These are phyloP conservation scores for Trichocomaceae sp. DNA, from an alignment of 2,329 filamentous ascomycete species.

Conservation along the genomic window DNA sequence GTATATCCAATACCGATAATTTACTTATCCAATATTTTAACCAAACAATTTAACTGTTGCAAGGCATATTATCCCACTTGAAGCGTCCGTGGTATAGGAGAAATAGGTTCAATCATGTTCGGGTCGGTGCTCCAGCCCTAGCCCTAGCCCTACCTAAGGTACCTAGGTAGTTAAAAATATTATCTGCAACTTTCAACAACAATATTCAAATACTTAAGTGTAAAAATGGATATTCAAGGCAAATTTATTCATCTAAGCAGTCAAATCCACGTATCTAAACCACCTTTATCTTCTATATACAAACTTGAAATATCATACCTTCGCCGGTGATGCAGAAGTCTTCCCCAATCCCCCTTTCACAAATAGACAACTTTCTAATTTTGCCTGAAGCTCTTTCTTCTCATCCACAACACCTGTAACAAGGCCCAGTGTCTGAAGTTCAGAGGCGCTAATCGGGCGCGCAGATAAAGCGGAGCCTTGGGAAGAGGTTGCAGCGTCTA, in stretches of 20 bases:
- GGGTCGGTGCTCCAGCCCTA: no score
- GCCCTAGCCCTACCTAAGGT: no score
- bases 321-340: not conserved
- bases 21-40: no score
- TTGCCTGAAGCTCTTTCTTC: constrained; percentile 5
- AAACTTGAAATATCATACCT: not conserved
- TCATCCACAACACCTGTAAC: constrained; percentile 21
- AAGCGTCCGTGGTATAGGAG: no score
- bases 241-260: not conserved
- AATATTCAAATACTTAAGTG: no score
- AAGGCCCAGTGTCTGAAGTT: constrained; percentile 22
- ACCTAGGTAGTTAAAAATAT: no score
- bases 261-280: not conserved
- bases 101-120: no score
- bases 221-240: not conserved
- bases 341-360: not conserved
- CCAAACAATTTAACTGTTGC: no score
- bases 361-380: constrained; percentile 4
- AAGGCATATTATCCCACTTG: no score
- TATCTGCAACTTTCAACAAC: no score
- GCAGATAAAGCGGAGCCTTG: constrained; percentile 36
- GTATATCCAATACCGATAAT: no score
- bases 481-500: constrained; percentile 29
- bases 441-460: constrained; percentile 21
- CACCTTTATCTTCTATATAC: not conserved